Evolutionary conservation across 2,329 filamentous ascomycete species (phyloP), one percentile per base, ranked within the genome.

Genomic region (Pseudocercospora pini-densiflorae): DNA sequence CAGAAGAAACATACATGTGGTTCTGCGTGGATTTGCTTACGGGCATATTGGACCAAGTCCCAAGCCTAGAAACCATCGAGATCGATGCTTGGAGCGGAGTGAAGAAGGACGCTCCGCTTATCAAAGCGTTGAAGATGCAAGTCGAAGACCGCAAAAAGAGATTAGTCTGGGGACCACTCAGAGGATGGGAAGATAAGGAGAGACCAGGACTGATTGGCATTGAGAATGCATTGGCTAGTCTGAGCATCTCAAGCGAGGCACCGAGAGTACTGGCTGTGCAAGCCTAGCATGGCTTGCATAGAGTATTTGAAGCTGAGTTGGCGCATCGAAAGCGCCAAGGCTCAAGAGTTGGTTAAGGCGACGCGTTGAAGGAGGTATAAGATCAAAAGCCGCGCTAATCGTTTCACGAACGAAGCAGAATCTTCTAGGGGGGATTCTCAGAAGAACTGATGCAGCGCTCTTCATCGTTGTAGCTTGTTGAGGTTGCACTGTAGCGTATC

Each of bases 61-160:
- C 89, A 0, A 83, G 81, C 43, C 76, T 92, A 1, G 75, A 83
- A 8, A 80, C 81, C 1, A 82, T 93, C 21, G 86, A 92, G 72
- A 91, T 94, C 68, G 91, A 94, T 77, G 91, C 86, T 0, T 92
- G 85, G 75, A 79, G 85, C 0, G 86, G 86, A 61, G 89, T 94
- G 3, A 87, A 86, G 76, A 89, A 88, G 75, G 83, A 83, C 0
- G 87, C 89, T 14, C 86, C 84, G 31, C 87, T 94, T 79, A 86
- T 93, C 82, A 78, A 80, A 9, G 86, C 83, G 2, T 79, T 94
- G 21, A 76, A 90, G 8, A 81, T 85, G 0, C 82, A 86, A 3
- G 83, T 84, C 1, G 80, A 78, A 9, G 77, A 81, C 7, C 81
- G 83, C 19, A 79, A 84, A 24, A 84, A 86, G 68, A 78, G 77